Evolutionary conservation across 352 stramenopile genomes (phyloP).

Genomic region (Phytopythium ostracodes): DNA sequence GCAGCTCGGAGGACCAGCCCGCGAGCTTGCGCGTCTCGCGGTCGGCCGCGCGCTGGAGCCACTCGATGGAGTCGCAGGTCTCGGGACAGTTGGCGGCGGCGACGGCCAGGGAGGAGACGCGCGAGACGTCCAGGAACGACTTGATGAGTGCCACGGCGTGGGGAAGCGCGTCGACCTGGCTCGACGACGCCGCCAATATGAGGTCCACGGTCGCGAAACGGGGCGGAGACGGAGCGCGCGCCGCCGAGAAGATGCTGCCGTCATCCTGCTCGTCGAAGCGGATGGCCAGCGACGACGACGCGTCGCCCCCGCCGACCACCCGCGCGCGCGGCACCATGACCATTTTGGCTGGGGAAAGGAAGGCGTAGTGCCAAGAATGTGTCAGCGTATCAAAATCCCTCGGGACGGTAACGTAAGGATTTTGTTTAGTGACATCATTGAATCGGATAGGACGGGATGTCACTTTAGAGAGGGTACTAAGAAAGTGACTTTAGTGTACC

Average conservation of each 20-base stretch:
- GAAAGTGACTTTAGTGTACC: not conserved
- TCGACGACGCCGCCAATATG: conserved; percentile 16
- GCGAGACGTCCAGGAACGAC: conserved; percentile 27
- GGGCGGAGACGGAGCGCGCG: conserved; percentile 1
- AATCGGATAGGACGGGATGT: not conserved
- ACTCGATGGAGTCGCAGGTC: conserved; percentile 11
- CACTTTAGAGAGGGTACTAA: too few relatives aligned
- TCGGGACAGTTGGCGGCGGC: conserved; percentile 18
- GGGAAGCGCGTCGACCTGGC: conserved; percentile 16
- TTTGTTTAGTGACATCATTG: not conserved
- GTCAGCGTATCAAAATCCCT: not conserved
- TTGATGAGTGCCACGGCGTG: conserved; percentile 24
- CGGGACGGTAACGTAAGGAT: not conserved
- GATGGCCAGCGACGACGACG: conserved; percentile 6
- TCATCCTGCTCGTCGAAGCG: not conserved
- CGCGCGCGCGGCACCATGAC: conserved; percentile 7
- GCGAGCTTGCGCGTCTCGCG: conserved; percentile 25
- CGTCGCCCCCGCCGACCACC: conserved; percentile 5
- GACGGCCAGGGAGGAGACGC: conserved; percentile 21
- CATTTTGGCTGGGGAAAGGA: not conserved
- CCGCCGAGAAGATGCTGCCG: not conserved
- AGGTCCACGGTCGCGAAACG: conserved; percentile 28
- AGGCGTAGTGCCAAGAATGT: not conserved
- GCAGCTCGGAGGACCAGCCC: conserved; percentile 33
- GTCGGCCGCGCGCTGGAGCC: conserved; percentile 22